Conservation (phyloP, 495 filamentous ascomycete genomes). For the Penicillium cosmopolitanum region DNA sequence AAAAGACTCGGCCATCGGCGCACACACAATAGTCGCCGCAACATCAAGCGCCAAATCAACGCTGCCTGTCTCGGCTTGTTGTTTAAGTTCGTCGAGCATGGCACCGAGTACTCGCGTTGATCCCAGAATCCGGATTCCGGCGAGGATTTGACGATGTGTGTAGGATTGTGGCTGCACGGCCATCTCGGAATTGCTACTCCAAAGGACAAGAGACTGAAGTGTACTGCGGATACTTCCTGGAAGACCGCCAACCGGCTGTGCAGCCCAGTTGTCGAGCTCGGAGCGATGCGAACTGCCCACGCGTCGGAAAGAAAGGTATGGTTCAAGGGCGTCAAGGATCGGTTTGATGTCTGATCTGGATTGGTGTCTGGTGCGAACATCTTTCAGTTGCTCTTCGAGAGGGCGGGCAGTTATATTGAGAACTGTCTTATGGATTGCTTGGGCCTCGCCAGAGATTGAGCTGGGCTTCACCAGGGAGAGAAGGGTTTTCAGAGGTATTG, state of each 20-base stretch:
- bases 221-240: constrained; percentile 63
- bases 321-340: constrained; percentile 69
- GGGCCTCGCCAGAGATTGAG: constrained; percentile 78
- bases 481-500: constrained; percentile 69
- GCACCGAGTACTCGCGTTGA: constrained; percentile 61
- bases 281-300: constrained; percentile 66
- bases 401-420: constrained; percentile 79
- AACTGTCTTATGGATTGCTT: constrained; percentile 79
- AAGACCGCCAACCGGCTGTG: constrained; percentile 62
- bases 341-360: constrained; percentile 71
- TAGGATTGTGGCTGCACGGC: constrained; percentile 73
- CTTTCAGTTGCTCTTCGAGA: constrained; percentile 73
- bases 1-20: constrained; percentile 60
- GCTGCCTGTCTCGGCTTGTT: constrained; percentile 54
- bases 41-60: constrained; percentile 74
- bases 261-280: constrained; percentile 79
- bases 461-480: constrained; percentile 74
- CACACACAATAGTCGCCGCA: constrained; percentile 70
- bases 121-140: constrained; percentile 70
- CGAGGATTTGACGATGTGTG: constrained; percentile 74
- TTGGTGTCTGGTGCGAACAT: constrained; percentile 70
- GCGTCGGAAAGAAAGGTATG: constrained; percentile 67
- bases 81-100: constrained; percentile 73
- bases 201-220: constrained; percentile 69
- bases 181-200: constrained; percentile 68